Percentiles rank a stretch among this genome's conserved stretches.
Evolutionary conservation across 352 stramenopile genomes (phyloP).

Genomic region (Aphanomyces cochlioides): DNA sequence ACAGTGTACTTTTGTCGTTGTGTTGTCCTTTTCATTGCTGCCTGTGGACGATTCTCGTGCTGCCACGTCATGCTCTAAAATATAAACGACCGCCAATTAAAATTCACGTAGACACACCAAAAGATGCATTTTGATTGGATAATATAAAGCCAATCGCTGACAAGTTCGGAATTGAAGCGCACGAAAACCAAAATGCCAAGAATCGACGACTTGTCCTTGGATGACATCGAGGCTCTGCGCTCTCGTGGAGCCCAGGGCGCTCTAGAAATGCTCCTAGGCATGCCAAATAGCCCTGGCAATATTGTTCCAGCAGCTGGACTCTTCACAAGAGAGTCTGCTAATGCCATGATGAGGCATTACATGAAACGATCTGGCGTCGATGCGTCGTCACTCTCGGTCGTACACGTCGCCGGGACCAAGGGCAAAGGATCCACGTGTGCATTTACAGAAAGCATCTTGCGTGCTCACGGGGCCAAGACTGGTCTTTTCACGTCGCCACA

Average conservation of each 20-base stretch:
- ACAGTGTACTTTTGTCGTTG: not conserved
- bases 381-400: constrained; percentile 56
- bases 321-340: constrained; percentile 61
- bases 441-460: constrained; percentile 82
- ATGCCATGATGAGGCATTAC: constrained; percentile 81
- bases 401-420: constrained; percentile 96
- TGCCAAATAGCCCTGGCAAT: constrained; percentile 56
- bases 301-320: constrained; percentile 37
- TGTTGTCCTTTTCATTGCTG: too few species aligned
- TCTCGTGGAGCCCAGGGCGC: constrained; percentile 38
- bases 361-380: constrained; percentile 51
- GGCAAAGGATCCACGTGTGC: constrained; percentile 92
- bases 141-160: not conserved
- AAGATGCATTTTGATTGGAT: not conserved
- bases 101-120: too few species aligned
- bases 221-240: constrained; percentile 15
- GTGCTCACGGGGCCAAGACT: constrained; percentile 72
- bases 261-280: constrained; percentile 51
- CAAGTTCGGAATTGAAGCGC: not conserved
- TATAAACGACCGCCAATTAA: too few species aligned
- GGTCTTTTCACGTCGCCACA: constrained; percentile 96
- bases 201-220: constrained; percentile 11
- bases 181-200: not conserved
- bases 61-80: too few species aligned
- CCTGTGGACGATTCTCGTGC: too few species aligned